Evolutionary conservation across 495 filamentous ascomycete genomes (phyloP).

Genomic region (Penicillium tannophilum): DNA sequence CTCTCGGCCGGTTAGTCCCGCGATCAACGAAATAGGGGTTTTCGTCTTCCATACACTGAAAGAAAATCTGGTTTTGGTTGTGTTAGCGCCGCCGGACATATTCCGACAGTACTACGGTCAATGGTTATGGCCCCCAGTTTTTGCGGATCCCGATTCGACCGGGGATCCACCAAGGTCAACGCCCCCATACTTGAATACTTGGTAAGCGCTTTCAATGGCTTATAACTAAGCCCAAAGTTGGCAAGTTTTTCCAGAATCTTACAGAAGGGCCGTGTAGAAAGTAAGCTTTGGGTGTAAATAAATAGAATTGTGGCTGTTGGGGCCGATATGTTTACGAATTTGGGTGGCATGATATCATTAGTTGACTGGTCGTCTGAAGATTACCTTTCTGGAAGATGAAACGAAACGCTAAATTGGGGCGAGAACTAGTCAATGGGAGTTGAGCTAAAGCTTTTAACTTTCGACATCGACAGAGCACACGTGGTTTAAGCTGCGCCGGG

Average conservation of each 20-base stretch:
- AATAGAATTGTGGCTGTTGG: neutral
- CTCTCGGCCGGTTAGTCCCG: no score
- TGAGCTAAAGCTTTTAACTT: neutral
- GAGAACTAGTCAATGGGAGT: constrained; percentile 1
- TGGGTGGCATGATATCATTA: neutral
- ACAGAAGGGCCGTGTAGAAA: neutral
- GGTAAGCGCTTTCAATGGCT: neutral
- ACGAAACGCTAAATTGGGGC: neutral
- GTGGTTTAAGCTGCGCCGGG: constrained; percentile 5
- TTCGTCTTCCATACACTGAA: neutral
- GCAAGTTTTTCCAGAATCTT: neutral
- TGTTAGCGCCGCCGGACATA: neutral
- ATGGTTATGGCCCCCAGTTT: constrained; percentile 6
- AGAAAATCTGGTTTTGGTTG: neutral
- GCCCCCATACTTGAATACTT: neutral
- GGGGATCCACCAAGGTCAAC: neutral
- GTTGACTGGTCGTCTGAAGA: neutral
- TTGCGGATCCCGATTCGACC: neutral
- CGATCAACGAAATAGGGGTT: neutral
- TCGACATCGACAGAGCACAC: neutral
- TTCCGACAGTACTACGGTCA: neutral
- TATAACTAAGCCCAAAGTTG: neutral
- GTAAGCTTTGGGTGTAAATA: neutral
- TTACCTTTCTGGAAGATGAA: neutral
- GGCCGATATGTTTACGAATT: no score